phyloP scores from a whole-genome alignment of 495 filamentous ascomycete species.

The Hypoxylon cercidicola region DNA sequence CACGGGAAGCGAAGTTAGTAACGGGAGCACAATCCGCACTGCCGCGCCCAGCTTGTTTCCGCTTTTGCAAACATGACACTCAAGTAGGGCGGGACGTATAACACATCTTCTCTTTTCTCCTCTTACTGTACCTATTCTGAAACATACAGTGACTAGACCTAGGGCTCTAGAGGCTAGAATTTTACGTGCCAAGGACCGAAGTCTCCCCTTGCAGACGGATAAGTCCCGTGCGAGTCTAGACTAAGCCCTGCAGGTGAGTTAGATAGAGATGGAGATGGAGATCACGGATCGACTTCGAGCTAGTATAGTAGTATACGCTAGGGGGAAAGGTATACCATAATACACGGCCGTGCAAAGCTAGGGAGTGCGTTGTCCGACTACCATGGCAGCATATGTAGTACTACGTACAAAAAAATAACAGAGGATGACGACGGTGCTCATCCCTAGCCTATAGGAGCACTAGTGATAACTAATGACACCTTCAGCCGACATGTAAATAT shows the following conservation, averaged over 20 bases:
- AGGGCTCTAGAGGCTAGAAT: slow-evolving; percentile 11
- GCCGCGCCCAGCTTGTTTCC: slow-evolving; percentile 1
- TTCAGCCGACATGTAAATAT: slow-evolving; percentile 5
- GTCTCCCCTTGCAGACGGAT: slow-evolving; percentile 38
- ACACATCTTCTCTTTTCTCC: too few species aligned
- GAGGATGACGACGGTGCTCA: slow-evolving; percentile 16
- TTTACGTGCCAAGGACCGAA: slow-evolving; percentile 34
- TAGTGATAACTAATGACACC: neutral
- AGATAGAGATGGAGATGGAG: slow-evolving; percentile 11
- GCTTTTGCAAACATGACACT: too few species aligned
- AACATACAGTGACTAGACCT: neutral
- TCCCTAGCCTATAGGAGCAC: slow-evolving; percentile 21
- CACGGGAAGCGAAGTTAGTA: slow-evolving; percentile 8
- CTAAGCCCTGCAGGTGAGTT: slow-evolving; percentile 11
- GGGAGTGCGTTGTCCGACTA: slow-evolving; percentile 28
- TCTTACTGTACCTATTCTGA: too few species aligned
- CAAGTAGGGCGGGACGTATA: too few species aligned
- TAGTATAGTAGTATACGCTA: slow-evolving; percentile 14
- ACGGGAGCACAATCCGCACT: slow-evolving; percentile 11
- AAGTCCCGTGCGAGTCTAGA: slow-evolving; percentile 25
- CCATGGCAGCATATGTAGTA: slow-evolving; percentile 10
- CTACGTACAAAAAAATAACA: slow-evolving; percentile 1
- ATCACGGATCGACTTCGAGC: slow-evolving; percentile 3
- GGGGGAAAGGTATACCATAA: slow-evolving; percentile 1
- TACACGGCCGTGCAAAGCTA: slow-evolving; percentile 11